Percentiles rank a stretch among this genome's conserved stretches.
phyloP scores from a whole-genome alignment of 805 yeast genomes.

The Candida jianshihensis region DNA sequence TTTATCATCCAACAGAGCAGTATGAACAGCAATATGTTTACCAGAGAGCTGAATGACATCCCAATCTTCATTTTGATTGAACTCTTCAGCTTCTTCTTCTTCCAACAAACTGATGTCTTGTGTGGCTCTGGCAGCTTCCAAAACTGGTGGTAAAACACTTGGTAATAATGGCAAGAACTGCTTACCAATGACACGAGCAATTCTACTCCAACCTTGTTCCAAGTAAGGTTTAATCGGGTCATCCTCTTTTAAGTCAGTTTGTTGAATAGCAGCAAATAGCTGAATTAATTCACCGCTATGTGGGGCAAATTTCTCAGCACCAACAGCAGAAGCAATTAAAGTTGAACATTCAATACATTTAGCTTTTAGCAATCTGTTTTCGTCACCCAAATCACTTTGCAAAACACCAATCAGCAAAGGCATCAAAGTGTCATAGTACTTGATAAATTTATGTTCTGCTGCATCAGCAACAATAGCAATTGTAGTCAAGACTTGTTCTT shows the following conservation, averaged over 20 bases:
- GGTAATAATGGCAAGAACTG: conserved; percentile 83
- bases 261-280: conserved; percentile 67
- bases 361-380: conserved; percentile 75
- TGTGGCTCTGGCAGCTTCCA: conserved; percentile 78
- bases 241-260: conserved; percentile 49
- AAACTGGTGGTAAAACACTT: conserved; percentile 81
- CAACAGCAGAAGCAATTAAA: conserved; percentile 90
- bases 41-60: conserved; percentile 89
- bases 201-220: conserved; percentile 94
- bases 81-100: conserved; percentile 80
- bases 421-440: conserved; percentile 93
- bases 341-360: conserved; percentile 96
- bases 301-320: conserved; percentile 77
- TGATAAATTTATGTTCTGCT: conserved; percentile 79
- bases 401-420: conserved; percentile 77
- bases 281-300: conserved; percentile 69
- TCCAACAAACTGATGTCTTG: conserved; percentile 87
- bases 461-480: conserved; percentile 97
- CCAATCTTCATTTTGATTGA: conserved; percentile 85
- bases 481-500: conserved; percentile 94
- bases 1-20: conserved; percentile 91
- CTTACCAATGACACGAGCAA: conserved; percentile 77
- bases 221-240: conserved; percentile 84
- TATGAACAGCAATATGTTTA: conserved; percentile 89
- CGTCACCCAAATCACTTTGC: conserved; percentile 70